Percentiles rank a stretch among this genome's conserved stretches.
phyloP scores from a whole-genome alignment of 2,329 filamentous ascomycete genomes.

The Ustilaginoidea virens region DNA sequence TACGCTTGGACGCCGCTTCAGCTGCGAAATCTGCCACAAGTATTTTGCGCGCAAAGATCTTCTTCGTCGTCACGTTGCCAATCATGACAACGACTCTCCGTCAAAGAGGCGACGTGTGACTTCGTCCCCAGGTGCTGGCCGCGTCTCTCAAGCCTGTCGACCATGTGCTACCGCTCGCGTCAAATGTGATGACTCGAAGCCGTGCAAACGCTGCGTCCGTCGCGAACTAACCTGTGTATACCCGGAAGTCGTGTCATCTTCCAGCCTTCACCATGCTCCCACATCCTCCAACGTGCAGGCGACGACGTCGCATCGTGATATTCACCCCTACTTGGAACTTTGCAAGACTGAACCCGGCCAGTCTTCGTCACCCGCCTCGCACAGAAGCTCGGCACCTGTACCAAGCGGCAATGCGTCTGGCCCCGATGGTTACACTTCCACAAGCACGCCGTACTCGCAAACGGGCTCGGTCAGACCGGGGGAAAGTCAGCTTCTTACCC shows the following conservation, averaged over 20 bases:
- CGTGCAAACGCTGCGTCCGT: slow-evolving; percentile 33
- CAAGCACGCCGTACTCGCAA: slow-evolving; percentile 12
- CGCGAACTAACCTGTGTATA: slow-evolving; percentile 29
- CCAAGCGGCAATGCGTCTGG: slow-evolving; percentile 5
- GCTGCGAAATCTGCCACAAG: slow-evolving; percentile 35
- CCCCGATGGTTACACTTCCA: slow-evolving; percentile 9
- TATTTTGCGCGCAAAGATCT: slow-evolving; percentile 38
- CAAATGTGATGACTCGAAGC: slow-evolving; percentile 39
- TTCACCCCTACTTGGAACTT: too few relatives aligned
- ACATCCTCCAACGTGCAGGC: slow-evolving; percentile 21
- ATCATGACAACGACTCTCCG: slow-evolving; percentile 32
- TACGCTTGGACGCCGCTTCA: slow-evolving; percentile 33
- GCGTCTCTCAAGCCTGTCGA: slow-evolving; percentile 37
- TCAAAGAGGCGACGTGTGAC: slow-evolving; percentile 32
- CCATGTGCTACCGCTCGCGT: slow-evolving; percentile 35
- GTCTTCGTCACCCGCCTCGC: slow-evolving; percentile 9
- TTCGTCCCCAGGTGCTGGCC: slow-evolving; percentile 27
- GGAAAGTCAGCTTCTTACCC: slow-evolving; percentile 18
- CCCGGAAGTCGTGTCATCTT: slow-evolving; percentile 21
- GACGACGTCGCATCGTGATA: slow-evolving; percentile 6
- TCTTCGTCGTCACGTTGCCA: slow-evolving; percentile 34
- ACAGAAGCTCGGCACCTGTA: slow-evolving; percentile 8
- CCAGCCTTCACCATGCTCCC: slow-evolving; percentile 28
- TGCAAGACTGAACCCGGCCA: slow-evolving; percentile 3
- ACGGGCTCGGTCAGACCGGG: slow-evolving; percentile 14